Evolutionary conservation across 257 asterid genomes (phyloP).

Genomic region (Paraleonurus japonicus): DNA sequence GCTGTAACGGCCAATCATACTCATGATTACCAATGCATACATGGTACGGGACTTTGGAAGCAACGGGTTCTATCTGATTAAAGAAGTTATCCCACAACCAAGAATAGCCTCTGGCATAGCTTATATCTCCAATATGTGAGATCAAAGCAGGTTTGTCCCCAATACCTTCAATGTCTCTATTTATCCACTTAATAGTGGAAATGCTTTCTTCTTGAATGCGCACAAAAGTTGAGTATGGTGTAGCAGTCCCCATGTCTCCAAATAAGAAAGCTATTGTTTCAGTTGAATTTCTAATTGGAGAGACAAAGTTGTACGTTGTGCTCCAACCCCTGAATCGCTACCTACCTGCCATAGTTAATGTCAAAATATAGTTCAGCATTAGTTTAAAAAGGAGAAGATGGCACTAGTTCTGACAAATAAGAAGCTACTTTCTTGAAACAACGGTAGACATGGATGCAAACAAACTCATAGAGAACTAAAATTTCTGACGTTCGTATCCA

Average conservation of each 20-base stretch:
- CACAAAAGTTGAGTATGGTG: conserved; percentile 69
- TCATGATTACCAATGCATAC: conserved; percentile 97
- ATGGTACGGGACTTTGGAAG: conserved; percentile 79
- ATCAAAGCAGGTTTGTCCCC: conserved; percentile 77
- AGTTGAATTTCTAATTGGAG: conserved; percentile 48
- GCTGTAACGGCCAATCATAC: conserved; percentile 87
- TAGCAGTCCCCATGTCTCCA: conserved; percentile 98
- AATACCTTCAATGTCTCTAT: conserved; percentile 69
- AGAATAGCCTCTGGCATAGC: conserved; percentile 91
- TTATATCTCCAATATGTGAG: conserved; percentile 93
- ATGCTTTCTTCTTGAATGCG: conserved; percentile 79
- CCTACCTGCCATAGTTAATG: conserved; percentile 62
- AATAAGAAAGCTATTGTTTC: conserved; percentile 81
- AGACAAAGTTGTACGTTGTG: conserved; percentile 53
- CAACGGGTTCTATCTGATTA: conserved; percentile 72
- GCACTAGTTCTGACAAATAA: background rate
- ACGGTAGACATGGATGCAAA: background rate
- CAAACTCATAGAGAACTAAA: background rate
- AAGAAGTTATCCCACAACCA: conserved; percentile 98
- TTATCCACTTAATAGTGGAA: conserved; percentile 81
- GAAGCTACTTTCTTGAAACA: background rate
- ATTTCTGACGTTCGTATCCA: background rate
- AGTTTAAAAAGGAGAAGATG: background rate
- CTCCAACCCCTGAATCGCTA: conserved; percentile 87
- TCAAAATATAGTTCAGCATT: background rate